phyloP scores from a whole-genome alignment of 164 flowering plant genomes.

The Dillenia turbinata region DNA sequence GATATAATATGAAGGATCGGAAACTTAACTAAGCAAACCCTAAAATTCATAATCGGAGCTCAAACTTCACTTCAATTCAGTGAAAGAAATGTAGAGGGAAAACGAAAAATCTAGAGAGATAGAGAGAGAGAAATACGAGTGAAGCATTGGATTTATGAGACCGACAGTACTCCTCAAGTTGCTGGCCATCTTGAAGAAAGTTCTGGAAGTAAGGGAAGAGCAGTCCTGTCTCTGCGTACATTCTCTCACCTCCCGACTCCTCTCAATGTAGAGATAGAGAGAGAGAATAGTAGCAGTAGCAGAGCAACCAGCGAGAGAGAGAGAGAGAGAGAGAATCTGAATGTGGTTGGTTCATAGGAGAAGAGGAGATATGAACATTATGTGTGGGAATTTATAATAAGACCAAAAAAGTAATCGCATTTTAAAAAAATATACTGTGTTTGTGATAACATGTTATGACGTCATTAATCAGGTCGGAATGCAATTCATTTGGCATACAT shows the following conservation, averaged over 20 bases:
- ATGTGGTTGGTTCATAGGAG: slow-evolving; percentile 4
- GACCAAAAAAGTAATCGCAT: too few species aligned
- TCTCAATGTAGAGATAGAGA: not conserved
- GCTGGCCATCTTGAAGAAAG: slow-evolving; percentile 50
- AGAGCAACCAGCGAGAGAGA: too few species aligned
- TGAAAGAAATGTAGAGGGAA: slow-evolving; percentile 9
- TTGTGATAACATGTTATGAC: too few species aligned
- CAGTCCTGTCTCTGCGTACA: slow-evolving; percentile 55
- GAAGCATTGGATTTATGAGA: slow-evolving; percentile 45
- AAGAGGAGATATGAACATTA: too few species aligned
- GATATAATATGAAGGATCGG: too few species aligned
- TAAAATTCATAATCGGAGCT: not conserved
- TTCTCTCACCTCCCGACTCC: slow-evolving; percentile 13
- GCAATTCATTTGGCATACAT: too few species aligned
- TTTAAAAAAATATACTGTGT: too few species aligned
- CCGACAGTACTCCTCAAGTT: slow-evolving; percentile 45
- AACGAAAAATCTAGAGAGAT: not conserved
- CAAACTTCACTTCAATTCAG: slow-evolving; percentile 3
- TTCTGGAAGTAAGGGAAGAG: slow-evolving; percentile 58
- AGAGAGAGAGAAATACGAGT: slow-evolving; percentile 23
- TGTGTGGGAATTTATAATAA: too few species aligned
- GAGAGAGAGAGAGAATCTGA: slow-evolving; percentile 8
- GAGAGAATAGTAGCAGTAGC: not conserved
- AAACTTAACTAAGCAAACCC: too few species aligned
- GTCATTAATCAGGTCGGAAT: too few species aligned